Percentiles rank a stretch among this genome's conserved stretches.
phyloP scores from a whole-genome alignment of 352 stramenopile species.

The Globisporangium spiculum region DNA sequence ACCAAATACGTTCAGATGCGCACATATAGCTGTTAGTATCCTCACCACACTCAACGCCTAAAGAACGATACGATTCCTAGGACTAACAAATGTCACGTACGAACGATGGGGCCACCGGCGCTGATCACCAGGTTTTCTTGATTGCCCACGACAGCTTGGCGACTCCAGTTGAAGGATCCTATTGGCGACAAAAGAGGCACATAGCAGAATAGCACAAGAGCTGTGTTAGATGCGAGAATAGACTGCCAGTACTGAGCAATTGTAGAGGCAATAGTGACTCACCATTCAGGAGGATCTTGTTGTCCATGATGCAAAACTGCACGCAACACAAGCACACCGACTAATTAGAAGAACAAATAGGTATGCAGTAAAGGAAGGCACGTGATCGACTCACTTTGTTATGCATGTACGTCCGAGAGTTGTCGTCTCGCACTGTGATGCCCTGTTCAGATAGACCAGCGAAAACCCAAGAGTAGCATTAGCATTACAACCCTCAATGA shows the following conservation, averaged over 20 bases:
- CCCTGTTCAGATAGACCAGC: constrained; percentile 27
- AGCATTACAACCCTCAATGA: too few species aligned
- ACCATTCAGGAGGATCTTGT: constrained; percentile 58
- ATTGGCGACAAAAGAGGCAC: neutral
- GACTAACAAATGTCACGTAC: constrained; percentile 18
- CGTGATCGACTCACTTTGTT: constrained; percentile 43
- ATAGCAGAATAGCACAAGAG: neutral
- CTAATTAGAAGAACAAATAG: neutral
- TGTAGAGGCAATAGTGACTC: neutral
- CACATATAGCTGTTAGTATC: neutral
- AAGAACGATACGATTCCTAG: neutral
- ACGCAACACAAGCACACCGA: neutral
- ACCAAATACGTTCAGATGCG: neutral
- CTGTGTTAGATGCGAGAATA: neutral
- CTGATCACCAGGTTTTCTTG: constrained; percentile 63
- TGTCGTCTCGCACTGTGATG: constrained; percentile 61
- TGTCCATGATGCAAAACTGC: constrained; percentile 74
- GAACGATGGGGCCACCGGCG: constrained; percentile 45
- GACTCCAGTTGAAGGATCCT: constrained; percentile 79
- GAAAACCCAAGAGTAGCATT: neutral
- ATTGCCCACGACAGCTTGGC: constrained; percentile 62
- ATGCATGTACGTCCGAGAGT: constrained; percentile 62
- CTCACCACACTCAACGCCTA: neutral
- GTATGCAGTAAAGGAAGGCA: neutral
- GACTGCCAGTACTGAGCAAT: neutral